Base-by-base conservation (phyloP, 2,329 filamentous ascomycete genomes). In the Polytolypa hystricis region DNA sequence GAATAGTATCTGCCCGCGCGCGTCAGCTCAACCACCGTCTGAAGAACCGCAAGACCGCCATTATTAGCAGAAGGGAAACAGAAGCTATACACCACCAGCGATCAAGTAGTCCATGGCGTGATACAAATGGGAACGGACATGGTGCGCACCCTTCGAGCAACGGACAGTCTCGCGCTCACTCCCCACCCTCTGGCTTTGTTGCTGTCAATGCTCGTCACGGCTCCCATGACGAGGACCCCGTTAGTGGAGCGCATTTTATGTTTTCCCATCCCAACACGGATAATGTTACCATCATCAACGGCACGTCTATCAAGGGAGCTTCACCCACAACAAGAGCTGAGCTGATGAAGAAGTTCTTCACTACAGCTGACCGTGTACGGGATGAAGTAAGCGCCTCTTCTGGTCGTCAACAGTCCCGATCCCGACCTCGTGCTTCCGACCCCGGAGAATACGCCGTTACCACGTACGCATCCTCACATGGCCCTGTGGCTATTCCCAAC, bases 1-100 rank as follows among this genome's bases (percentile, higher is more conserved):
- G n/a, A 30, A 46, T 60, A 70, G 77, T 81, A 9, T 78, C 79
- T 43, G 77, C 76, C 31, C 69, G 77, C 45, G 79, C 84, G 9
- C 73, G 84, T 26, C 82, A 89, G 55, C 71, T 93, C 12, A 87
- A 86, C 47, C 85, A 91, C 52, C 75, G 81, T 29, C 64, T 93
- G 33, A 83, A 81, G 52, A 79, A 79, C 33, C 77, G 83, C 34
- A 79, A 77, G 50, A 75, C 74, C 37, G 81, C 79, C n/a, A 84
- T 87, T 43, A 64, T 79, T 32, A 72, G 74, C 38, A 70, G 81
- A 23, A 70, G 79, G 39, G 69, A 74, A 39, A 60, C 58, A 26
- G 58, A 64, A 44, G 46, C 53, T 30, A 43, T 47, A 6, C 54
- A 51, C 42, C 52, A 54, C 44, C 52, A 50, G 11, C 53, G 53